Conservation (phyloP, 345 rosid genomes). For the Sonneratia caseolaris region DNA sequence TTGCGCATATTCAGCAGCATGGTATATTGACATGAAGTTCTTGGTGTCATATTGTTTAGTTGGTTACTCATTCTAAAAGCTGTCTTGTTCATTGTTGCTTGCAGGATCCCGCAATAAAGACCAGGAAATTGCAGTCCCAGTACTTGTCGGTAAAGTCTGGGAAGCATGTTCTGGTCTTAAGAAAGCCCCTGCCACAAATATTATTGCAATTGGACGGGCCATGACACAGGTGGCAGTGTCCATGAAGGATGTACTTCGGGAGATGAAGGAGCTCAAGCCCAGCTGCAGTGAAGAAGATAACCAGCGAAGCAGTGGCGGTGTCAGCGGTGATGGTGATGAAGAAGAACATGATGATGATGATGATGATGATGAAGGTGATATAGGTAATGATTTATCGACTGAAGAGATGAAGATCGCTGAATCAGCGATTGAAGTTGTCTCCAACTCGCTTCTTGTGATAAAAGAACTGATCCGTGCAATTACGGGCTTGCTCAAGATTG, state of each 20-base stretch:
- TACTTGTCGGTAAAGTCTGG: constrained; percentile 77
- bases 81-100: neutral
- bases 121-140: constrained; percentile 35
- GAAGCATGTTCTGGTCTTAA: constrained; percentile 73
- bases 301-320: constrained; percentile 16
- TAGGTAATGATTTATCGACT: constrained; percentile 62
- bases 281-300: constrained; percentile 14
- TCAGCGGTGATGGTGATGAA: constrained; percentile 15
- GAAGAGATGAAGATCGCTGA: constrained; percentile 85
- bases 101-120: constrained; percentile 44
- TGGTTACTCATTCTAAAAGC: neutral
- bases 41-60: neutral
- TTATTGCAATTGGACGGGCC: constrained; percentile 68
- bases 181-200: constrained; percentile 71
- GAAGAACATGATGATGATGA: constrained; percentile 17
- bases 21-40: neutral
- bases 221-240: constrained; percentile 81
- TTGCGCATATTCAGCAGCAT: neutral
- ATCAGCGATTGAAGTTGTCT: constrained; percentile 45
- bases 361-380: constrained; percentile 33
- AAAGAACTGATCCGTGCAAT: constrained; percentile 77
- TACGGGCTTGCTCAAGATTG: constrained; percentile 58
- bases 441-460: constrained; percentile 37
- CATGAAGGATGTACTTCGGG: constrained; percentile 85
- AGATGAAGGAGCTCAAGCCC: constrained; percentile 91